phyloP scores from a whole-genome alignment of 140 eudicot genomes.

The Oenanthe javanica region DNA sequence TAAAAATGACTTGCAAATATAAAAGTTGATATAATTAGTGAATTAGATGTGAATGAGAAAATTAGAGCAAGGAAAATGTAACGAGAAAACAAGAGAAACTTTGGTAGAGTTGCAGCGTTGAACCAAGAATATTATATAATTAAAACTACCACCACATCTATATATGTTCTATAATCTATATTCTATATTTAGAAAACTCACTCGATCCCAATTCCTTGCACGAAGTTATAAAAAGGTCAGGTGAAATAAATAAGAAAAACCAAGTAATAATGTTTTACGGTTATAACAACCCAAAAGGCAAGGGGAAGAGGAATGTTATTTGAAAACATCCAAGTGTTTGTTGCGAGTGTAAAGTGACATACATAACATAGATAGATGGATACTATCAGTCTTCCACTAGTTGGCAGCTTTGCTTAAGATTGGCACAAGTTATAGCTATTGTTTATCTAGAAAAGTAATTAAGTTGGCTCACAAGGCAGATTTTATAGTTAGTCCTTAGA shows the following conservation, averaged over 20 bases:
- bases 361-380: no score
- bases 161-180: no score
- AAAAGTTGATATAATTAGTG: background rate
- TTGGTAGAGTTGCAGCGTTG: background rate
- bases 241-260: background rate
- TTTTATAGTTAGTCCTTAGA: background rate
- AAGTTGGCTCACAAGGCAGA: background rate
- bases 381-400: background rate
- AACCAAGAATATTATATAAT: no score
- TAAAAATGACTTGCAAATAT: background rate
- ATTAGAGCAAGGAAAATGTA: background rate
- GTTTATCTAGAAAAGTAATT: background rate
- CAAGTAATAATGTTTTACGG: background rate
- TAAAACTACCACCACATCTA: no score
- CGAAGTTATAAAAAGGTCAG: background rate
- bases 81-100: background rate
- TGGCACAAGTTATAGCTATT: background rate
- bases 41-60: background rate
- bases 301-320: background rate
- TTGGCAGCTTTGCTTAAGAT: conserved; percentile 9
- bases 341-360: no score
- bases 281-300: no score
- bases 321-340: no score
- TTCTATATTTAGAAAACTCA: background rate
- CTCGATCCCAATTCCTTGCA: background rate